phyloP scores from a whole-genome alignment of 2,329 filamentous ascomycete genomes.

The Ophiognomonia clavigignenti-juglandacearum region DNA sequence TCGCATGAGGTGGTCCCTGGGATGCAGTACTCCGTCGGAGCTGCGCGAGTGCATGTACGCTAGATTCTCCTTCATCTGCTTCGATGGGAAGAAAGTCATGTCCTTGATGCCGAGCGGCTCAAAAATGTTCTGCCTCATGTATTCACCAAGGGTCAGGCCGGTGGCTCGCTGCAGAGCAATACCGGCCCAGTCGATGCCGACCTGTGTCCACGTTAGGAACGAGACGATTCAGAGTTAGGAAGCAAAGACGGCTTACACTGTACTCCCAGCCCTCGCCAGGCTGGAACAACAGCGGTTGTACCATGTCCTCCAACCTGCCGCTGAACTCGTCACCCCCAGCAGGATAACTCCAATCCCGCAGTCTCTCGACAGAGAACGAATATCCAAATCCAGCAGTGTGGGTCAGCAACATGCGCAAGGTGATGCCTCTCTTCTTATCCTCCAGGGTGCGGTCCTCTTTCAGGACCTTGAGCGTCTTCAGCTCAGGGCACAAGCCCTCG shows the following conservation, averaged over 20 bases:
- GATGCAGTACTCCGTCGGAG: conserved; percentile 32
- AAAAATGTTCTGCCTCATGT: conserved; percentile 38
- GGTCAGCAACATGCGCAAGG: conserved; percentile 51
- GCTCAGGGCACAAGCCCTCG: conserved; percentile 40
- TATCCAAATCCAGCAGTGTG: conserved; percentile 57
- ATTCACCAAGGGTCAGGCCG: conserved; percentile 35
- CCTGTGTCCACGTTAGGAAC: conserved; percentile 26
- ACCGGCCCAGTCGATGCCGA: conserved; percentile 46
- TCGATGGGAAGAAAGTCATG: conserved; percentile 47
- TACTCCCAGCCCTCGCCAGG: conserved; percentile 61
- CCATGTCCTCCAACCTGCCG: conserved; percentile 45
- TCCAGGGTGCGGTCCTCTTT: conserved; percentile 31
- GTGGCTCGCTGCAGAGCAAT: conserved; percentile 37
- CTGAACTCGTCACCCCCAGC: conserved; percentile 54
- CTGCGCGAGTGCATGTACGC: conserved; percentile 49
- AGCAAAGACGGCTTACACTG: conserved; percentile 34
- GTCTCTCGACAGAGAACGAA: conserved; percentile 44
- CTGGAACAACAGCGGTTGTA: conserved; percentile 54
- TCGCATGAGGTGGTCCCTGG: conserved; percentile 41
- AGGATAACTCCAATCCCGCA: conserved; percentile 43
- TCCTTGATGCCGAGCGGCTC: conserved; percentile 38
- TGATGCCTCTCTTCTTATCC: conserved; percentile 45
- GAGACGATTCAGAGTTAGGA: neutral
- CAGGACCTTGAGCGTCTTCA: conserved; percentile 42
- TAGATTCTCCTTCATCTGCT: conserved; percentile 45